Conservation (phyloP, 2,329 filamentous ascomycete species). For the Penicillium nordicum region DNA sequence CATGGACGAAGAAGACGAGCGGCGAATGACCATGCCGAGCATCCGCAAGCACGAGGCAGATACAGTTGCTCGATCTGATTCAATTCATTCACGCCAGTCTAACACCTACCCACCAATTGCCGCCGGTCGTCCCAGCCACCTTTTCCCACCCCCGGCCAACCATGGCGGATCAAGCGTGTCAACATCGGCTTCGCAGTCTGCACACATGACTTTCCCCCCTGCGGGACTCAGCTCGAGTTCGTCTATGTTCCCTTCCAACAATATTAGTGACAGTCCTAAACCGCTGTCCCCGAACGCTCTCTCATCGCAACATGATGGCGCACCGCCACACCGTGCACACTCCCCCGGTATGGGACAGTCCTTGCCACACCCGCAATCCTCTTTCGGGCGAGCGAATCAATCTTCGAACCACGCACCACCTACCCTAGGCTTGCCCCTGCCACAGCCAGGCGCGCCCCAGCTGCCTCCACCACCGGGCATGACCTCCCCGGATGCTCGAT, state of each 20-base stretch:
- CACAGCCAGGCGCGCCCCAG: slow-evolving; percentile 41
- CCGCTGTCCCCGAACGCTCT: slow-evolving; percentile 57
- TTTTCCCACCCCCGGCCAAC: slow-evolving; percentile 62
- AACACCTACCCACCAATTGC: slow-evolving; percentile 76
- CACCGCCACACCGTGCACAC: slow-evolving; percentile 41
- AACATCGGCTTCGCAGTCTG: slow-evolving; percentile 49
- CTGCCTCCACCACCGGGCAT: slow-evolving; percentile 44
- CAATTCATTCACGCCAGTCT: slow-evolving; percentile 62
- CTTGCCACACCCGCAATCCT: slow-evolving; percentile 37
- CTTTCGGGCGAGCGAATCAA: slow-evolving; percentile 27
- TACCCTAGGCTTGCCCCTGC: slow-evolving; percentile 36
- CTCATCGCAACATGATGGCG: slow-evolving; percentile 38
- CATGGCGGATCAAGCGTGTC: slow-evolving; percentile 56
- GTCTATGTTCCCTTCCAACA: slow-evolving; percentile 66
- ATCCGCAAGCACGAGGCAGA: slow-evolving; percentile 69
- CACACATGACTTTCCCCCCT: slow-evolving; percentile 40
- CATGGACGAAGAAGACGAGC: slow-evolving; percentile 51
- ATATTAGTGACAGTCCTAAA: slow-evolving; percentile 83
- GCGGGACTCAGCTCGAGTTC: slow-evolving; percentile 43
- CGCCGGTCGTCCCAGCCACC: slow-evolving; percentile 49
- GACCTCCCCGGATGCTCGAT: slow-evolving; percentile 43
- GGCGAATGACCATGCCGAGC: slow-evolving; percentile 57
- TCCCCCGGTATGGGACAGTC: slow-evolving; percentile 44
- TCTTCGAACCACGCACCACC: slow-evolving; percentile 26
- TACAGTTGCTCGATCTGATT: slow-evolving; percentile 44